Evolutionary conservation across 495 filamentous ascomycete genomes (phyloP).

Genomic region (Aspergillus ellipticus): DNA sequence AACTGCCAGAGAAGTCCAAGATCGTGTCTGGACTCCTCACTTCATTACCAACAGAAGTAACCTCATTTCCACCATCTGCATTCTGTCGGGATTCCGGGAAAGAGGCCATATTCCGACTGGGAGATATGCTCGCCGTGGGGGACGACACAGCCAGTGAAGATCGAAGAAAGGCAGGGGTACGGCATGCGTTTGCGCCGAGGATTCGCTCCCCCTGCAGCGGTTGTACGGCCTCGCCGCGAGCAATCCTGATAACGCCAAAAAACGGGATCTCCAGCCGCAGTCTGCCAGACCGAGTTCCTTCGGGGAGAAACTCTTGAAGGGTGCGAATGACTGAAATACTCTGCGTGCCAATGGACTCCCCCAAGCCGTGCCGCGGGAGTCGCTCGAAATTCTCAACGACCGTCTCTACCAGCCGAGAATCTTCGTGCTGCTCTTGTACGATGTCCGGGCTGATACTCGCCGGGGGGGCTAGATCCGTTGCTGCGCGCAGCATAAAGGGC

Average conservation of each 20-base stretch:
- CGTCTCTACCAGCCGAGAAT: neutral
- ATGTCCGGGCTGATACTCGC: neutral
- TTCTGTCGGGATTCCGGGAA: neutral
- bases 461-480: neutral
- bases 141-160: neutral
- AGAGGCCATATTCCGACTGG: neutral
- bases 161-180: neutral
- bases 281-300: neutral
- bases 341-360: neutral
- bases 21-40: neutral
- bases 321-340: neutral
- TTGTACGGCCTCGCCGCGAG: neutral
- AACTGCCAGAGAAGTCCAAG: neutral
- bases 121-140: neutral
- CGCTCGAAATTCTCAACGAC: neutral
- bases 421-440: neutral
- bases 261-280: neutral
- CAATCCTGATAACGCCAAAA: conserved; percentile 1
- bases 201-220: neutral
- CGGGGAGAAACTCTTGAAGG: neutral
- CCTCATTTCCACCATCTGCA: neutral
- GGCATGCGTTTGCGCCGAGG: neutral
- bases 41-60: neutral
- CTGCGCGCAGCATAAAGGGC: conserved; percentile 15
- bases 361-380: neutral